phyloP scores from a whole-genome alignment of 2,329 filamentous ascomycete species.

The Davidsoniella australis region DNA sequence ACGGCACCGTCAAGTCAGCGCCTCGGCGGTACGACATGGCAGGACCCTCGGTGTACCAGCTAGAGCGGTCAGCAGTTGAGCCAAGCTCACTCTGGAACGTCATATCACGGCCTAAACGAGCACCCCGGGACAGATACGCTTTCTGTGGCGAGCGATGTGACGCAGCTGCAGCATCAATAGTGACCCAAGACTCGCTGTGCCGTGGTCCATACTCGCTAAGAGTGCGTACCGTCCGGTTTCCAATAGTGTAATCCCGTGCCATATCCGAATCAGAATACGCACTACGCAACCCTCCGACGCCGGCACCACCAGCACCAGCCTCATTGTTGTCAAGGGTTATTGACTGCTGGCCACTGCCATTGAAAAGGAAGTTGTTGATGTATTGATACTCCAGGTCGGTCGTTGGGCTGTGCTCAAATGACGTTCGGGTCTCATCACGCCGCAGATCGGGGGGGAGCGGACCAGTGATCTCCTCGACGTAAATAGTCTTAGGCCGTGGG shows the following conservation, averaged over 20 bases:
- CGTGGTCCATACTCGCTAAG: conserved; percentile 4
- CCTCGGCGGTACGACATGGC: neutral
- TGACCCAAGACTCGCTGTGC: conserved; percentile 11
- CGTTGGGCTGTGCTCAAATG: conserved; percentile 5
- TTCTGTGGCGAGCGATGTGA: conserved; percentile 4
- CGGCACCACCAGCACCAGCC: neutral
- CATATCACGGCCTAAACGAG: conserved; percentile 2
- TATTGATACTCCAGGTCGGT: conserved; percentile 9
- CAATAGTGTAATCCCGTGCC: conserved; percentile 1
- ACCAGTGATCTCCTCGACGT: conserved; percentile 6
- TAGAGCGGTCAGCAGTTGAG: conserved; percentile 5
- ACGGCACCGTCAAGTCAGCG: conserved; percentile 2
- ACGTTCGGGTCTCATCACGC: conserved; percentile 5
- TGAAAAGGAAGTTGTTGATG: conserved; percentile 8
- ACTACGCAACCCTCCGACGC: neutral
- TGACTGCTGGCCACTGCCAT: neutral
- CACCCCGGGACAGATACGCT: neutral
- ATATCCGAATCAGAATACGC: conserved; percentile 9
- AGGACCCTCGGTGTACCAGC: conserved; percentile 11
- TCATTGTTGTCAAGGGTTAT: neutral
- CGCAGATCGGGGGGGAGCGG: conserved; percentile 8
- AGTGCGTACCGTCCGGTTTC: neutral
- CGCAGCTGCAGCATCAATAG: conserved; percentile 4
- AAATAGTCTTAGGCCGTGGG: conserved; percentile 12
- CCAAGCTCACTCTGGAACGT: conserved; percentile 1